These are phyloP conservation scores for Colletotrichum sp. DNA, from an alignment of 2,329 filamentous ascomycete genomes.

Conservation along the genomic window DNA sequence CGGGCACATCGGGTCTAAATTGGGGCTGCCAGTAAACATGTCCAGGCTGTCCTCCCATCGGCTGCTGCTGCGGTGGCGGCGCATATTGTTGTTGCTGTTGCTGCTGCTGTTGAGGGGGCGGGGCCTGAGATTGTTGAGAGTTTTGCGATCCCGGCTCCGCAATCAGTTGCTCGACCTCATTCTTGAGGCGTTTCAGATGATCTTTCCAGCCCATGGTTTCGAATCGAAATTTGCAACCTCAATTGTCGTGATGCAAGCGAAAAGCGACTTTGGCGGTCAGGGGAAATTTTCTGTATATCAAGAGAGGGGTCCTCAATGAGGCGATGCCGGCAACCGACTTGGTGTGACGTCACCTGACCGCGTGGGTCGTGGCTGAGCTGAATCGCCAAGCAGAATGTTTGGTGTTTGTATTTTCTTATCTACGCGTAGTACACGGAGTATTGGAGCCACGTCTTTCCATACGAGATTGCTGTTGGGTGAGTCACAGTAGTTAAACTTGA, in stretches of 20 bases:
- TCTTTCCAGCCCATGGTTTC: slow-evolving; percentile 34
- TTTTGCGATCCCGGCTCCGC: slow-evolving; percentile 28
- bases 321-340: not conserved
- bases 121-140: slow-evolving; percentile 23
- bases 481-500: not conserved
- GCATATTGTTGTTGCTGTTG: slow-evolving; percentile 21
- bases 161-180: slow-evolving; percentile 40
- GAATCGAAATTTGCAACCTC: not conserved
- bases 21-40: slow-evolving; percentile 57
- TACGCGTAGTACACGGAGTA: not conserved
- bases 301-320: not conserved
- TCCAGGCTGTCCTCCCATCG: not conserved
- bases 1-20: slow-evolving; percentile 50
- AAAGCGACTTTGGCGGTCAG: not conserved
- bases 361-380: not conserved
- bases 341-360: not conserved
- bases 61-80: slow-evolving; percentile 15
- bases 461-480: not conserved
- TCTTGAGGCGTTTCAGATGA: slow-evolving; percentile 42
- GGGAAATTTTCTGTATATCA: not conserved
- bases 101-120: slow-evolving; percentile 23
- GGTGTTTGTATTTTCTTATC: not conserved
- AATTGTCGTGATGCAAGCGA: not conserved
- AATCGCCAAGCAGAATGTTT: not conserved
- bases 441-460: not conserved